A percentile compares a stretch with the other conserved stretches of the same genome.
phyloP scores from a whole-genome alignment of 208 protist genomes.

The Dictyostelium gargantuum region DNA sequence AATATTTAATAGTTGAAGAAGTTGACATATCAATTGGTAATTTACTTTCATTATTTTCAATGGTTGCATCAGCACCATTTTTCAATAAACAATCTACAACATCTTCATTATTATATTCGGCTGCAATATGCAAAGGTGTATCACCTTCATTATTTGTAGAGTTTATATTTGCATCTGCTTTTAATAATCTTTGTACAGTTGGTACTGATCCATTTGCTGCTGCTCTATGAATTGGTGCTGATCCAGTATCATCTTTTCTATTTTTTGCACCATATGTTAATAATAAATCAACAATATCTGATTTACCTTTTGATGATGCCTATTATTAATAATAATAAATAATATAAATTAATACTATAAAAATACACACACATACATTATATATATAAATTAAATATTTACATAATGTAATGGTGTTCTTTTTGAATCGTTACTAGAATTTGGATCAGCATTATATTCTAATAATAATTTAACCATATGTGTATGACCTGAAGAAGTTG shows the following conservation, averaged over 20 bases:
- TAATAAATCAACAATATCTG: constrained; percentile 50
- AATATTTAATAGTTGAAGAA: constrained; percentile 15
- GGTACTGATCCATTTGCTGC: not conserved
- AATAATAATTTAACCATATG: constrained; percentile 34
- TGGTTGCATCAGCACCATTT: constrained; percentile 6
- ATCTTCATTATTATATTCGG: constrained; percentile 6
- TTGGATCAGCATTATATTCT: not conserved
- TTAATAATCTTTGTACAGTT: constrained; percentile 13
- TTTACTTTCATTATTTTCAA: constrained; percentile 54
- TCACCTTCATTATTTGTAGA: constrained; percentile 12
- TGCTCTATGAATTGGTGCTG: constrained; percentile 30
- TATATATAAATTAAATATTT: not conserved
- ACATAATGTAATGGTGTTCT: constrained; percentile 43
- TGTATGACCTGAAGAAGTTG: not conserved
- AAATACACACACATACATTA: not conserved
- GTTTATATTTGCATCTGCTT: not conserved
- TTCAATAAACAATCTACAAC: not conserved
- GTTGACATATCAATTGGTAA: not conserved
- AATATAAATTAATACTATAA: not conserved
- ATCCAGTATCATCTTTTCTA: constrained; percentile 7
- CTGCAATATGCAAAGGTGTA: constrained; percentile 24
- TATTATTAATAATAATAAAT: not conserved
- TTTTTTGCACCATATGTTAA: constrained; percentile 9
- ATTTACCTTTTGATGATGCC: constrained; percentile 18
- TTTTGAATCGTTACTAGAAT: constrained; percentile 1